Percentiles rank a stretch among this genome's conserved stretches.
Conservation (phyloP, 2,329 filamentous ascomycete genomes). For the Penicillium sp. region DNA sequence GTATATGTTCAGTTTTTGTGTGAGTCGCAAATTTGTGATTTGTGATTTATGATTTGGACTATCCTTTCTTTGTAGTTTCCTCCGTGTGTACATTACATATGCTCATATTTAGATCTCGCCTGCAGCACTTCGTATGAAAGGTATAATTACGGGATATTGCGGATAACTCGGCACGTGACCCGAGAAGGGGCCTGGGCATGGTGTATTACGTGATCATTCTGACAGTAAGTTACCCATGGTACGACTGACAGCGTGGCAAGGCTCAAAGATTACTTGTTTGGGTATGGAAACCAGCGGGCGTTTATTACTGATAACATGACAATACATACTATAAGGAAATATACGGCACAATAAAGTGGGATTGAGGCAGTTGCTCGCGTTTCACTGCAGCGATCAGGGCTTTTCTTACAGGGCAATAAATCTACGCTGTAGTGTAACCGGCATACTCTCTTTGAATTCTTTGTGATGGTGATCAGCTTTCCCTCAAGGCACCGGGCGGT, state of each 20-base stretch:
- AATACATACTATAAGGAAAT: too few relatives aligned
- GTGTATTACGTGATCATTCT: too few relatives aligned
- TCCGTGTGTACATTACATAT: background rate
- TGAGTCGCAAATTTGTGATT: background rate
- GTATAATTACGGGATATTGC: too few relatives aligned
- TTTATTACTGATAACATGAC: too few relatives aligned
- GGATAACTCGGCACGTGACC: too few relatives aligned
- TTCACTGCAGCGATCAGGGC: background rate
- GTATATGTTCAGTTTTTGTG: background rate
- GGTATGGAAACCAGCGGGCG: background rate
- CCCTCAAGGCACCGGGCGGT: background rate
- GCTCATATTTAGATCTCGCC: too few relatives aligned
- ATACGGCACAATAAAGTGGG: too few relatives aligned
- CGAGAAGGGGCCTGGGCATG: too few relatives aligned
- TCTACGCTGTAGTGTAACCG: too few relatives aligned
- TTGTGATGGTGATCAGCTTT: background rate
- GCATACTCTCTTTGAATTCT: background rate
- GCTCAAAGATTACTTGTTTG: background rate
- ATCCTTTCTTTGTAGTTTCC: background rate
- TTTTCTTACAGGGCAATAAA: background rate
- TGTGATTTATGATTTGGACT: background rate
- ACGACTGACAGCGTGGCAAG: background rate
- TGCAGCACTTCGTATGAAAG: too few relatives aligned
- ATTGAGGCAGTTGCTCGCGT: background rate
- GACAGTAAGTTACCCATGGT: background rate